Base-by-base conservation (phyloP, 1,284 basidiomycete species). In the Austroboletus niveus region DNA sequence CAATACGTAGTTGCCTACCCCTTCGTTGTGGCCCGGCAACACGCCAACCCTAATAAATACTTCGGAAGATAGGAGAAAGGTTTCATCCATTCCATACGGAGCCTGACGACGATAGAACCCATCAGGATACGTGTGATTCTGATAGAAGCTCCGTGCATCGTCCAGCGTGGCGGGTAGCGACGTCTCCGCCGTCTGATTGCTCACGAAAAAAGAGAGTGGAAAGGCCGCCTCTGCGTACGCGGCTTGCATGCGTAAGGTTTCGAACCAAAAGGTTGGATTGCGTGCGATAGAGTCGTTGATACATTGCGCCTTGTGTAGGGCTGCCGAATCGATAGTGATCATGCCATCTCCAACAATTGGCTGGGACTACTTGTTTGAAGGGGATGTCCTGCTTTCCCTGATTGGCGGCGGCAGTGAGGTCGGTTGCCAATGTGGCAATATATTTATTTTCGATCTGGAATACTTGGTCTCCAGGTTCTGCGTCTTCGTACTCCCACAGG, bases 201-300 rank as follows among this genome's bases (percentile, higher is more conserved):
- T 65, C 30, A 54, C 54, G 35, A 68, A 67, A 45, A 69, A 67
- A 2, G 60, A 60, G 8, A 69, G 51, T 1, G 63, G 64, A 12
- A 69, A 64, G 0, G 45, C 50, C 6, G 63, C 49, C 43, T 65
- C 66, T 8, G 51, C 53, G 15, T 67, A 60, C 2, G 58, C 60
- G 0, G 53, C 53, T 1, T 55, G 8, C 40, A 6, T 64, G 8
- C 66, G 60, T 0, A 58, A 60, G 9, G 53, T 48, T 1, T 53
- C 60, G 11, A 64, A 64, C 30, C 8, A 51, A 35, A 69, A 64
- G 0, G 55, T 66, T 0, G 63, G 66, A 29, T 69, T 67, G 34
- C 47, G 51, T 1, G 60, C 64, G 9, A 66, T 61, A 36, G 64
- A 63, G 41, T 65, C 53, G 17, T 65, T 52, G 40, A 67, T 64